Evolutionary conservation across 257 asterid species (phyloP), one percentile per base, ranked within the genome.

Genomic region (Plantago ovata): DNA sequence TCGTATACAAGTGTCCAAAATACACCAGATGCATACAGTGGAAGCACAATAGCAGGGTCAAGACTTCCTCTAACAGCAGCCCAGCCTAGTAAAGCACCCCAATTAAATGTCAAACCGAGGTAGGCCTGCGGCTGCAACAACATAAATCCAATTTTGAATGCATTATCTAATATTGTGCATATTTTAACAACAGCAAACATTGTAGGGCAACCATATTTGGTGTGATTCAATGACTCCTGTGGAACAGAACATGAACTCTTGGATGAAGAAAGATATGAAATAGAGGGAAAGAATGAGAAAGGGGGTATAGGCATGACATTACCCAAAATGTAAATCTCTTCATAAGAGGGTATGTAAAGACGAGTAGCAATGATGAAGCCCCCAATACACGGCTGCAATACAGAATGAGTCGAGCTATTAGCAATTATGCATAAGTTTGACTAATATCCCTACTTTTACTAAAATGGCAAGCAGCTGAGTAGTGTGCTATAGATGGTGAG

Each of bases 71-170:
- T 77, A 51, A 85, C 70, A 47, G 96, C 98, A 70, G 89, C 94
- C 98, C 98, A 91, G 52, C 96, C 94, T 50, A 85, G 85, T 64
- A 91, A 74, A 58, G 87, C 88, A 61, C 96, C 95, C 94, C 90
- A 85, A 44, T 80, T 91, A 63, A 82, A 82, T 56, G 91, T 85
- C 72, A 91, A 62, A 18, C 98, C 96, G 21, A 91, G 94, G 71
- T 65, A 89, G 56, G 98, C 98, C 78, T 91, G 98, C 51, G 98
- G 96, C 98, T 91, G 94, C 80, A 79, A 49, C 54, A 58, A 62
- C 53, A 64, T 38, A 55, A 28, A 61, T 22, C 52, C 12, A 74
- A 48, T 21, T 52, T 46, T 58, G 59, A 56, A 58, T 61, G 38
- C 49, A 48, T 68, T 60, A 51, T 50, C 42, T 38, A 53, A 58